These are phyloP conservation scores for Acer campestre DNA, from an alignment of 345 rosid genomes.

Conservation along the genomic window DNA sequence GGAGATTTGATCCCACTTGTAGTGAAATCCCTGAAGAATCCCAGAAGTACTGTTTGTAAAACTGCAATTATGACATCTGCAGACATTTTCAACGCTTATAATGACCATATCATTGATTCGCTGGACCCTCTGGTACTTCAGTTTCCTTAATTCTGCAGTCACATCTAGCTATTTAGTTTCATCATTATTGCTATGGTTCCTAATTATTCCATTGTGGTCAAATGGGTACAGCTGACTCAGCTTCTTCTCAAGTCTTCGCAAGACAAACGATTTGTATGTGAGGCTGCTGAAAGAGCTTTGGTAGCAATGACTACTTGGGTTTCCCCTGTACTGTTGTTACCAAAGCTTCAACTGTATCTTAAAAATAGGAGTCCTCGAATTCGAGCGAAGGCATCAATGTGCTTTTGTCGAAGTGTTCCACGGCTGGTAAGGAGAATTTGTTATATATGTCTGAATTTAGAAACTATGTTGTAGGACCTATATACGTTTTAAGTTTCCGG, in stretches of 20 bases:
- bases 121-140: slow-evolving; percentile 75
- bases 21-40: slow-evolving; percentile 93
- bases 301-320: slow-evolving; percentile 71
- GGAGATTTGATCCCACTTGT: slow-evolving; percentile 66
- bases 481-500: background rate
- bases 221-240: slow-evolving; percentile 72
- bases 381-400: slow-evolving; percentile 91
- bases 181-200: slow-evolving; percentile 1
- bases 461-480: background rate
- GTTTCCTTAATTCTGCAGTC: background rate
- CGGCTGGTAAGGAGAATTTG: slow-evolving; percentile 54
- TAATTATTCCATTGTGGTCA: slow-evolving; percentile 10
- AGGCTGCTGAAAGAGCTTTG: slow-evolving; percentile 91
- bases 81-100: slow-evolving; percentile 77
- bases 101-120: slow-evolving; percentile 63
- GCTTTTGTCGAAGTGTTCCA: slow-evolving; percentile 80
- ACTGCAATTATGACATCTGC: slow-evolving; percentile 92
- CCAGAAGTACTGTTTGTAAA: slow-evolving; percentile 96
- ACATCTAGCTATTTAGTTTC: slow-evolving; percentile 6
- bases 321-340: slow-evolving; percentile 61
- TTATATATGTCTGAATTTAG: background rate
- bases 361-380: slow-evolving; percentile 85
- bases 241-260: slow-evolving; percentile 96
- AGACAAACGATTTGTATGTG: slow-evolving; percentile 94
- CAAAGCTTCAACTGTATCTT: slow-evolving; percentile 82